Evolutionary conservation across 352 stramenopile species (phyloP).

Genomic region (Globisporangium sylvaticum): DNA sequence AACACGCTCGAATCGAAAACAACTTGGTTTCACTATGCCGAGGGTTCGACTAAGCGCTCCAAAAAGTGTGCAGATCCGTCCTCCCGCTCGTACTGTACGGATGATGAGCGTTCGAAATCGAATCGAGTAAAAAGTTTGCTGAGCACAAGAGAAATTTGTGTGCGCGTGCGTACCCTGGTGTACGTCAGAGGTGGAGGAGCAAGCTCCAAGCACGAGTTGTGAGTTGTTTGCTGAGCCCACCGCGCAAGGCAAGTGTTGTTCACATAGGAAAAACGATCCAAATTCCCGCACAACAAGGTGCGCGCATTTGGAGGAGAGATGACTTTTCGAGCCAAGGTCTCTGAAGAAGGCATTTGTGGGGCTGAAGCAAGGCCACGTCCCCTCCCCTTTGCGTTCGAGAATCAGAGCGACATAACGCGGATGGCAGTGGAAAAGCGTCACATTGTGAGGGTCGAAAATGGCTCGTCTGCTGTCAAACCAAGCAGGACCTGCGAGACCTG

Average conservation of each 20-base stretch:
- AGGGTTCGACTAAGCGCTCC: conserved; percentile 1
- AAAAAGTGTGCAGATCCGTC: neutral
- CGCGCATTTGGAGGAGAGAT: neutral
- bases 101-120: conserved; percentile 1
- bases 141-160: neutral
- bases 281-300: neutral
- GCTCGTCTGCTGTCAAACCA: conserved; percentile 11
- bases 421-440: conserved; percentile 4
- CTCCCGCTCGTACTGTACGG: neutral
- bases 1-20: neutral
- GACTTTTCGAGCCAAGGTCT: neutral
- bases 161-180: neutral
- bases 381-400: neutral
- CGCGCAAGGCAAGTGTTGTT: neutral
- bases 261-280: neutral
- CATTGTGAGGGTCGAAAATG: conserved; percentile 1
- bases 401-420: conserved; percentile 8
- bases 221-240: neutral
- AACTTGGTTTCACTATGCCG: neutral
- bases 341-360: neutral
- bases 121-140: neutral
- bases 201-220: no score
- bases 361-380: neutral
- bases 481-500: neutral
- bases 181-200: conserved; percentile 1